phyloP scores from a whole-genome alignment of 305 asterid genomes.

The Fraxinus albicans region DNA sequence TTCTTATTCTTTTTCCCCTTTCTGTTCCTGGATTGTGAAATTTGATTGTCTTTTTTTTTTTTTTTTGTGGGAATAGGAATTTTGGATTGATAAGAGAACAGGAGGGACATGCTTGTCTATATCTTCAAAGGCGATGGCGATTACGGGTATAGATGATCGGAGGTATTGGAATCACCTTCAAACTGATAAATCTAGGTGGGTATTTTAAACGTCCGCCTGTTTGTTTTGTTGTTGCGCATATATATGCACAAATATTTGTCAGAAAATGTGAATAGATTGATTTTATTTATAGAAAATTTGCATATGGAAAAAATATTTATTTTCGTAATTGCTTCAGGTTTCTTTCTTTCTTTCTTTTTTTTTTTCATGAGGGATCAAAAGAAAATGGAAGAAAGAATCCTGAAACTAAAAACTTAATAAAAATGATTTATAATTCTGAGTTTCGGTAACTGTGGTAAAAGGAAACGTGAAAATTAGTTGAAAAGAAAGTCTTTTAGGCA shows the following conservation, averaged over 20 bases:
- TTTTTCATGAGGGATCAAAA: neutral
- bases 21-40: neutral
- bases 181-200: slow-evolving; percentile 67
- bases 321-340: neutral
- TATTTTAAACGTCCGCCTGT: neutral
- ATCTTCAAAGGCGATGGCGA: slow-evolving; percentile 64
- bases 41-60: neutral
- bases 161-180: slow-evolving; percentile 79
- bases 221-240: neutral
- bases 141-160: slow-evolving; percentile 86
- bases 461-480: neutral
- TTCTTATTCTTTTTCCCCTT: neutral
- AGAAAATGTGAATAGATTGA: neutral
- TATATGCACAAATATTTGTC: neutral
- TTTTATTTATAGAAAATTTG: no score
- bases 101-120: slow-evolving; percentile 71
- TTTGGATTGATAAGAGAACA: neutral
- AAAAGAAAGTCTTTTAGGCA: neutral
- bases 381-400: neutral
- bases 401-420: no score
- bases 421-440: neutral
- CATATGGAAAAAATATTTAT: neutral
- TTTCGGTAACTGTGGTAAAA: neutral
- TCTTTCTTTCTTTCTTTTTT: no score
- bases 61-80: neutral